Percentiles rank a stretch among this genome's conserved stretches.
Evolutionary conservation across 2,329 filamentous ascomycete genomes (phyloP).

Genomic region (Talaromyces albobiverticillius): DNA sequence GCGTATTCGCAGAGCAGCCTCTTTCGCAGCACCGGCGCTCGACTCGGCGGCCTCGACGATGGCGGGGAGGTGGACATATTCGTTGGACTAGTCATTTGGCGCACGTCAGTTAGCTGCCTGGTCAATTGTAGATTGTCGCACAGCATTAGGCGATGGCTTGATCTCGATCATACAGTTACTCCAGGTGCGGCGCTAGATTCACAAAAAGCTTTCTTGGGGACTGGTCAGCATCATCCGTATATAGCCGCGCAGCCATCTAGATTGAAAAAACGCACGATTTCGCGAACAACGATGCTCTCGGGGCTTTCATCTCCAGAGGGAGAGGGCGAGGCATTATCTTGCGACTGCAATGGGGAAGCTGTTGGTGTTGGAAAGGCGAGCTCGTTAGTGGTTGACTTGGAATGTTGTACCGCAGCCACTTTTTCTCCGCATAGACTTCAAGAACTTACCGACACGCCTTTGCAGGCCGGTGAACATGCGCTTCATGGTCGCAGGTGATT

Average conservation of each 20-base stretch:
- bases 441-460: conserved; percentile 11
- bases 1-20: conserved; percentile 76
- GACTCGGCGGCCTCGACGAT: conserved; percentile 96
- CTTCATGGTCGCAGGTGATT: conserved; percentile 11
- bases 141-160: not conserved
- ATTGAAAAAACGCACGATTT: conserved; percentile 33
- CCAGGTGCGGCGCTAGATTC: conserved; percentile 60
- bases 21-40: conserved; percentile 77
- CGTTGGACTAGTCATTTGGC: conserved; percentile 67
- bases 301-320: conserved; percentile 29
- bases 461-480: conserved; percentile 16
- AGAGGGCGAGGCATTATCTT: conserved; percentile 5
- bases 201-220: conserved; percentile 70
- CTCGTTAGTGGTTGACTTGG: conserved; percentile 8
- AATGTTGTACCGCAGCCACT: not conserved
- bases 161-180: conserved; percentile 42
- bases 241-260: not conserved
- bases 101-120: conserved; percentile 2
- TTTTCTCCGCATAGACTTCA: not conserved
- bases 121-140: too few species aligned
- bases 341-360: conserved; percentile 21
- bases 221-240: not conserved
- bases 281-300: conserved; percentile 37
- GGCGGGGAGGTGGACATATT: conserved; percentile 85
- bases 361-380: conserved; percentile 12